Percentiles rank a stretch among this genome's conserved stretches.
Evolutionary conservation across 164 flowering plant genomes (phyloP).

Genomic region (Malania oleifera): DNA sequence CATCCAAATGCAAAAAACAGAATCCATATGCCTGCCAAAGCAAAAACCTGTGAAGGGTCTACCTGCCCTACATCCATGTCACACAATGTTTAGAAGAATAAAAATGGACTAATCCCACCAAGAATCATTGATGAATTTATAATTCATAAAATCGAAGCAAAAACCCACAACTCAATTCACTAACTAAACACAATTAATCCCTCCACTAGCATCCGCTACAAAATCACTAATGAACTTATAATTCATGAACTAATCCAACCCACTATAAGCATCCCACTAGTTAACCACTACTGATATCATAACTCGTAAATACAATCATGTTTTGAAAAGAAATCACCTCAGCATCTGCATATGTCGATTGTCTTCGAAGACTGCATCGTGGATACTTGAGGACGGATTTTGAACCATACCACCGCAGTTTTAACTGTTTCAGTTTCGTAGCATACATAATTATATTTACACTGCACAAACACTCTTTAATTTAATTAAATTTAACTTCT

Average conservation of each 20-base stretch:
- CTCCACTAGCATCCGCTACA: not conserved
- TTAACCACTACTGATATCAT: too few species aligned
- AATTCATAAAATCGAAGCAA: too few species aligned
- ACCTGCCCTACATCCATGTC: conserved; percentile 93
- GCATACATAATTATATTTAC: not conserved
- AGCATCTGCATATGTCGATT: conserved; percentile 89
- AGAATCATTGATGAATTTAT: not conserved
- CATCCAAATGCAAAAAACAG: conserved; percentile 66
- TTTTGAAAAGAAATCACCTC: conserved; percentile 56
- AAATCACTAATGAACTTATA: too few species aligned
- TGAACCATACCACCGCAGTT: conserved; percentile 82
- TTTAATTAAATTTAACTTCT: too few species aligned
- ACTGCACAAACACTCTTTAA: too few species aligned
- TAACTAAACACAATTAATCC: conserved; percentile 1
- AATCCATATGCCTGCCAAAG: conserved; percentile 82
- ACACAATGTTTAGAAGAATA: conserved; percentile 38
- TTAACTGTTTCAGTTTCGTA: conserved; percentile 44
- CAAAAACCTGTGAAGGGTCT: conserved; percentile 82
- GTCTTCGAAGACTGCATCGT: conserved; percentile 82
- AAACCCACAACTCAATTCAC: not conserved
- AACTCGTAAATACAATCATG: too few species aligned
- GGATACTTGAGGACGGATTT: conserved; percentile 93
- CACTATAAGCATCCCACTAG: too few species aligned
- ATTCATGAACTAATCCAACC: too few species aligned
- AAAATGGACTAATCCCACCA: conserved; percentile 7